phyloP scores from a whole-genome alignment of 164 flowering plant species.

The Vitis riparia region DNA sequence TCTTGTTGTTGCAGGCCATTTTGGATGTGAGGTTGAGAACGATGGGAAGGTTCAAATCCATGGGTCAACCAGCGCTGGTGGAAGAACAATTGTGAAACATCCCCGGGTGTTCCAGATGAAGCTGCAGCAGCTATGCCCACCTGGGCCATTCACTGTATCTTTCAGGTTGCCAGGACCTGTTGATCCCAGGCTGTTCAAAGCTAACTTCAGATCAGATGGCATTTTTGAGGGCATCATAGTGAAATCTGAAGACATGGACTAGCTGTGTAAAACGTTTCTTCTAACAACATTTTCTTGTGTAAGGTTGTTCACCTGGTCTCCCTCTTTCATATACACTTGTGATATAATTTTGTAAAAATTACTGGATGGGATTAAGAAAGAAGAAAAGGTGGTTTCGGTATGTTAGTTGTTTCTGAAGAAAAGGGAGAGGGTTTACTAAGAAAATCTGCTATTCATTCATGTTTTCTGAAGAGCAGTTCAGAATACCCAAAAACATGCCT shows the following conservation, averaged over 20 bases:
- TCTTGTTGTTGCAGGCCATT: constrained; percentile 36
- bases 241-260: background rate
- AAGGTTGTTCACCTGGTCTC: too few species aligned
- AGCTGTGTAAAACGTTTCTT: too few species aligned
- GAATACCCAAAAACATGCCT: too few species aligned
- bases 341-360: too few species aligned
- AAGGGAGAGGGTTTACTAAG: too few species aligned
- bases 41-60: constrained; percentile 51
- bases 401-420: too few species aligned
- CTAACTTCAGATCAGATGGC: constrained; percentile 51
- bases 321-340: too few species aligned
- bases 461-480: too few species aligned
- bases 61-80: constrained; percentile 46
- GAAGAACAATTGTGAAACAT: constrained; percentile 20
- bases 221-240: constrained; percentile 56
- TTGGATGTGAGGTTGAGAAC: constrained; percentile 56
- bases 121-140: constrained; percentile 46
- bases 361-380: too few species aligned
- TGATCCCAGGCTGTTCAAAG: constrained; percentile 54
- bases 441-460: too few species aligned
- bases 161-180: constrained; percentile 68
- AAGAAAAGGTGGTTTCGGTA: too few species aligned
- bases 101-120: constrained; percentile 41
- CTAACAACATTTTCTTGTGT: too few species aligned
- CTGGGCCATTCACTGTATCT: constrained; percentile 52